Conservation (phyloP, 495 filamentous ascomycete genomes). For the Aspergillus incahuasiensis region DNA sequence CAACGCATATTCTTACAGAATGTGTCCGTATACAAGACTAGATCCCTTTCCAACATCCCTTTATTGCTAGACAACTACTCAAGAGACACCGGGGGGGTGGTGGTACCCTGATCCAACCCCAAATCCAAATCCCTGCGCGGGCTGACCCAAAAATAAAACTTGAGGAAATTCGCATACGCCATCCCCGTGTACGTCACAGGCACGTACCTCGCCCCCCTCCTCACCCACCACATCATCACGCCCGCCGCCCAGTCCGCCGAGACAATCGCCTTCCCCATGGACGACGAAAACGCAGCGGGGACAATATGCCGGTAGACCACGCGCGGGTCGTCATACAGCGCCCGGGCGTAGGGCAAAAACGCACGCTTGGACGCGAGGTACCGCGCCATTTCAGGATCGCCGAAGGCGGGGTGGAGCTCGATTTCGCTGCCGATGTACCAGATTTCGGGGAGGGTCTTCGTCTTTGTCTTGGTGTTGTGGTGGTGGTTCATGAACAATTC, state of each 20-base stretch:
- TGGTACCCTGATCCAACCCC: no score
- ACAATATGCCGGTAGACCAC: slow-evolving; percentile 18
- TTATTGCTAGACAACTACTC: no score
- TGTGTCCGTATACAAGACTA: no score
- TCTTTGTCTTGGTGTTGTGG: not conserved
- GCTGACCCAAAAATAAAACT: slow-evolving; percentile 1
- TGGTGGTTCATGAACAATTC: not conserved
- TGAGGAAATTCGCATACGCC: slow-evolving; percentile 13
- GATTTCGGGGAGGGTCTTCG: slow-evolving; percentile 14
- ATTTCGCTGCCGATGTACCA: slow-evolving; percentile 19
- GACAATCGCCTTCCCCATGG: slow-evolving; percentile 2
- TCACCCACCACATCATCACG: slow-evolving; percentile 18
- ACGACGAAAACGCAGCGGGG: slow-evolving; percentile 6
- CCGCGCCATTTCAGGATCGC: slow-evolving; percentile 1
- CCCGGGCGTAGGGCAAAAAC: slow-evolving; percentile 17
- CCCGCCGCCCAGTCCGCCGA: slow-evolving; percentile 14
- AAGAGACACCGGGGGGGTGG: no score
- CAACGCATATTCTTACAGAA: no score
- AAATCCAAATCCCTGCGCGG: not conserved
- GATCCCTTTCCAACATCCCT: no score
- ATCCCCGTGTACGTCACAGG: slow-evolving; percentile 14
- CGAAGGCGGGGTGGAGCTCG: slow-evolving; percentile 8
- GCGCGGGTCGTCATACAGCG: slow-evolving; percentile 9
- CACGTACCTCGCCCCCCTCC: slow-evolving; percentile 14
- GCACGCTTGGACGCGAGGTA: slow-evolving; percentile 8